Percentiles rank a stretch among this genome's conserved stretches.
Conservation (phyloP, 108 stramenopile genomes). For the Licmophora abbreviata region DNA sequence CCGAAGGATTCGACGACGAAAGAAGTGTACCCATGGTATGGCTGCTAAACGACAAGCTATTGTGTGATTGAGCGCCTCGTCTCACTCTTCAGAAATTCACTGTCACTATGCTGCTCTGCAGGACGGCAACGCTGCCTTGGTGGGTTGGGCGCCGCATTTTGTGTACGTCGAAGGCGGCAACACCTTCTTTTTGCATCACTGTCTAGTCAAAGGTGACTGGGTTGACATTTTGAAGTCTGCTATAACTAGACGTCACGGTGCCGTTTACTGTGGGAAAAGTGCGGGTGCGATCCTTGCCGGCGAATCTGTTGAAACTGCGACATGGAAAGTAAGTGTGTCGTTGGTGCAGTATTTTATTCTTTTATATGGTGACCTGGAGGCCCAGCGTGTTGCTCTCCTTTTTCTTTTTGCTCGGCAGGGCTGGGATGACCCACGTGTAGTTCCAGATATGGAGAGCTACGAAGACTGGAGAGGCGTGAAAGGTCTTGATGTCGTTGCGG, state of each 20-base stretch:
- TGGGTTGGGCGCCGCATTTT: slow-evolving; percentile 63
- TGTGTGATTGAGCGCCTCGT: neutral
- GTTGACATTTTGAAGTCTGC: slow-evolving; percentile 31
- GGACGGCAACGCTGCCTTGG: slow-evolving; percentile 38
- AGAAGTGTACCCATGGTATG: slow-evolving; percentile 25
- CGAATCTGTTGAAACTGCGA: slow-evolving; percentile 54
- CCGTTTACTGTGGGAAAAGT: slow-evolving; percentile 75
- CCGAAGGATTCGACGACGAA: slow-evolving; percentile 29
- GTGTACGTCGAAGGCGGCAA: slow-evolving; percentile 87
- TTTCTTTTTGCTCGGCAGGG: neutral
- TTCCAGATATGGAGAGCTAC: slow-evolving; percentile 47
- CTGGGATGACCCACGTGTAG: slow-evolving; percentile 80
- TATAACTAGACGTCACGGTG: slow-evolving; percentile 2
- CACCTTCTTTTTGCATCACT: slow-evolving; percentile 86
- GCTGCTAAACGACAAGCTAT: neutral
- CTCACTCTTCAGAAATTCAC: neutral
- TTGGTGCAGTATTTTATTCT: neutral
- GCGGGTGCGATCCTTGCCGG: slow-evolving; percentile 83
- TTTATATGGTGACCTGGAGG: neutral
- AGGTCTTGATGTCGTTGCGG: slow-evolving; percentile 49
- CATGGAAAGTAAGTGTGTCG: slow-evolving; percentile 52
- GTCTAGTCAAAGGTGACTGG: slow-evolving; percentile 60
- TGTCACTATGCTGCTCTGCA: neutral
- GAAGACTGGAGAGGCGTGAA: slow-evolving; percentile 48
- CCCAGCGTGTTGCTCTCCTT: neutral